Evolutionary conservation across 129 eudicot genomes (phyloP), one percentile per base, ranked within the genome.

Genomic region (Deinandra increscens): DNA sequence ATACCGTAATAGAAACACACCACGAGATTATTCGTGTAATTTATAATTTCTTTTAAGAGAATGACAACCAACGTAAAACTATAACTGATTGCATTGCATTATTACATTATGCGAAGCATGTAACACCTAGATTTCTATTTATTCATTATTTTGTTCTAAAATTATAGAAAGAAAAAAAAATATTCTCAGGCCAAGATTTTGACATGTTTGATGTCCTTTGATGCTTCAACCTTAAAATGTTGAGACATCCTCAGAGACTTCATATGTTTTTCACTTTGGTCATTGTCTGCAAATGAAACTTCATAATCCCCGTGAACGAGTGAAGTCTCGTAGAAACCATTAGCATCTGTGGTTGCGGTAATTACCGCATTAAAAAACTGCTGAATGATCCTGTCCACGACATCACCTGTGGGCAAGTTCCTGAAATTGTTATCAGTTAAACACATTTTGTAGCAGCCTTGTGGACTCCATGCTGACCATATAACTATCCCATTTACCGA

Each of bases 281-380:
- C 9, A 37, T 4, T 7, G 56, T 66, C 74, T 17, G 18, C 63
- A 12, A 85, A 44, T 1, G 58, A 66, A 22, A 70, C 82, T 17
- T 88, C 70, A 53, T 91, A 88, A 18, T 91, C 84, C 34, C 96
- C 94, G 48, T 88, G 89, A 69, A 41, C 65, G 2, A 88, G 78
- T 1, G 84, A 77, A 22, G 85, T 34, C 41, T 82, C 77, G 17
- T 82, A 71, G 31, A 66, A 78, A 10, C 97, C 97, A 20, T 71
- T 14, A 23, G 46, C 77, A 58, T 86, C 89, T 0, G 94, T 82
- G 18, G 78, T 78, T 22, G 65, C 82, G 0, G 23, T 49, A 17
- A 60, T 4, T 4, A 7, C 64, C n/a, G 11, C 73, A 1, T 53
- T 23, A 9, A 20, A 39, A 71, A 72, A 72, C 42, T 71, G 78